Evolutionary conservation across 2,329 filamentous ascomycete species (phyloP).

Genomic region (Epicoccum nigrum): DNA sequence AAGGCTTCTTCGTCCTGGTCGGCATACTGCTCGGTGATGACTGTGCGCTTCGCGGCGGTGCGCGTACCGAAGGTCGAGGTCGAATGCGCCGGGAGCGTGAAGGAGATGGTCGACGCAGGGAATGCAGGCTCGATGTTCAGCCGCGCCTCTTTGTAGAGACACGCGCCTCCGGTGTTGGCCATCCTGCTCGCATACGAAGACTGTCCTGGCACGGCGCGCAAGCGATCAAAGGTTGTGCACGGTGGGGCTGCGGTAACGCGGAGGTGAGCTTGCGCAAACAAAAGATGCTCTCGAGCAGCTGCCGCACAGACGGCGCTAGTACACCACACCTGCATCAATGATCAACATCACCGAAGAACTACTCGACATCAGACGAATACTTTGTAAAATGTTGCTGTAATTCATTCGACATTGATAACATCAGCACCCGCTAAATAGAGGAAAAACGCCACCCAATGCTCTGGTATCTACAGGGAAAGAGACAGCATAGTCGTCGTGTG

Average conservation of each 20-base stretch:
- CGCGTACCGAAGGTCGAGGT: constrained; percentile 43
- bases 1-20: constrained; percentile 75
- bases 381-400: no score
- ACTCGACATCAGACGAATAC: neutral
- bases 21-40: constrained; percentile 47
- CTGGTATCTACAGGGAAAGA: neutral
- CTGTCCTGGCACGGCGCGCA: constrained; percentile 2
- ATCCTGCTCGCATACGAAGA: constrained; percentile 69
- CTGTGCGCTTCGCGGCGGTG: constrained; percentile 39
- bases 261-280: constrained; percentile 39
- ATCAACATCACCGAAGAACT: neutral
- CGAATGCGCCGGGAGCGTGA: constrained; percentile 52
- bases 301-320: constrained; percentile 25
- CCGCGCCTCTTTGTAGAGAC: constrained; percentile 85
- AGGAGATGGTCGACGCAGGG: constrained; percentile 71
- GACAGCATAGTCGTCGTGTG: neutral
- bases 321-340: neutral
- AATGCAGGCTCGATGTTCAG: constrained; percentile 79
- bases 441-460: constrained; percentile 26
- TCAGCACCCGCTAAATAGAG: constrained; percentile 8
- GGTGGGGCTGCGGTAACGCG: constrained; percentile 28
- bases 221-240: constrained; percentile 15
- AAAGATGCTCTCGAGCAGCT: constrained; percentile 30
- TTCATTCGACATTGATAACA: constrained; percentile 15
- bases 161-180: constrained; percentile 66